Evolutionary conservation across 371 early-diverging fungal genomes (phyloP).

Genomic region (Batrachochytrium dendrobatidis): DNA sequence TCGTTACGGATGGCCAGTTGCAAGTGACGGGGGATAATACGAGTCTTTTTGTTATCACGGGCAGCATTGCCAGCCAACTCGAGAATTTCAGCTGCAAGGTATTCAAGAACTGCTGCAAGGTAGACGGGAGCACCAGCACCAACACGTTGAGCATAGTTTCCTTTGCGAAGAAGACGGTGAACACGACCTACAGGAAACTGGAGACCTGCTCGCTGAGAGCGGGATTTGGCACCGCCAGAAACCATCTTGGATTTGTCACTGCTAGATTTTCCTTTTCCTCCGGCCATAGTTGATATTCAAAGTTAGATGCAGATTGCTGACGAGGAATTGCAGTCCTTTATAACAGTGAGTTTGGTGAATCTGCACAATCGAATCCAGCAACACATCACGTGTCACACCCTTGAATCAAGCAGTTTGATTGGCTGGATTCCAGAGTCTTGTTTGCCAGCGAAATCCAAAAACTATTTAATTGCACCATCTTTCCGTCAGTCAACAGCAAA

Average conservation of each 20-base stretch:
- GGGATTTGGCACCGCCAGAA: conserved; percentile 13
- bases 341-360: conserved; percentile 66
- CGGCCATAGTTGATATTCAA: conserved; percentile 12
- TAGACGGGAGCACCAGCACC: conserved; percentile 86
- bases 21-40: conserved; percentile 87
- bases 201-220: conserved; percentile 74
- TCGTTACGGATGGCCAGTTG: conserved; percentile 94
- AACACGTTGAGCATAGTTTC: conserved; percentile 87
- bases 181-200: conserved; percentile 91
- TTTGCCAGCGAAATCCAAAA: conserved; percentile 75
- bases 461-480: no score
- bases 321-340: no score
- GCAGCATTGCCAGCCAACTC: conserved; percentile 95
- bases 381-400: no score
- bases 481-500: neutral
- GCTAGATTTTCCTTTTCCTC: conserved; percentile 38
- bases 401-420: neutral
- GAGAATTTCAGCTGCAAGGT: conserved; percentile 92
- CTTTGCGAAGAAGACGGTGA: conserved; percentile 85
- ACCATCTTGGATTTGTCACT: conserved; percentile 18
- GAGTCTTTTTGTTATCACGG: conserved; percentile 92
- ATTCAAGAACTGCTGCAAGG: conserved; percentile 91
- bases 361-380: conserved; percentile 79
- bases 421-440: no score
- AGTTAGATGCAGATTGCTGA: no score